Conservation (phyloP, 768 basidiomycete species). For the Mycena filopes region DNA sequence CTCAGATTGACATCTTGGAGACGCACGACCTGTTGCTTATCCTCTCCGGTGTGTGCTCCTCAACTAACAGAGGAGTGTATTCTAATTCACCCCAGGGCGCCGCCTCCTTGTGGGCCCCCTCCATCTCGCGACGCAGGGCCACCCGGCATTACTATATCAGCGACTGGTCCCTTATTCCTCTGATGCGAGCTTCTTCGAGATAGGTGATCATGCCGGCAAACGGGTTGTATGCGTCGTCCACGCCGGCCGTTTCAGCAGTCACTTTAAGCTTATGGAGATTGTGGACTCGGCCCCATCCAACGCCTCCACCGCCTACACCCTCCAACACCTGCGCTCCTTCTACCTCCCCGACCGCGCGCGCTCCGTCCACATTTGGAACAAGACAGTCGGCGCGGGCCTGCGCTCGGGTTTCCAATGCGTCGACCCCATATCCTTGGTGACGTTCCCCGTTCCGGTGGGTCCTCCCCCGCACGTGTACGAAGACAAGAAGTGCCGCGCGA, state of each 20-base stretch:
- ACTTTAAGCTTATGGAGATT: slow-evolving; percentile 29
- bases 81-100: slow-evolving; percentile 7
- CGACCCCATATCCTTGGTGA: slow-evolving; percentile 27
- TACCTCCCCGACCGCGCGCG: slow-evolving; percentile 32
- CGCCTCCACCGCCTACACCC: background rate
- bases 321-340: slow-evolving; percentile 27
- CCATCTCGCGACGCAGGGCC: slow-evolving; percentile 14
- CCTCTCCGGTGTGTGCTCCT: slow-evolving; percentile 20
- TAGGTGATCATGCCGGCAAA: slow-evolving; percentile 24
- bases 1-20: slow-evolving; percentile 30
- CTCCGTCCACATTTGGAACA: slow-evolving; percentile 33
- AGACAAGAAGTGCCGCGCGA: slow-evolving; percentile 26
- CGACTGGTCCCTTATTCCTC: slow-evolving; percentile 18
- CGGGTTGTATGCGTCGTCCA: slow-evolving; percentile 27
- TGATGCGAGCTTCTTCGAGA: slow-evolving; percentile 29
- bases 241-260: slow-evolving; percentile 27
- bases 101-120: slow-evolving; percentile 24
- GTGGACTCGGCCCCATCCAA: background rate
- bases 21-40: slow-evolving; percentile 23
- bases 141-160: slow-evolving; percentile 3
- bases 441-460: slow-evolving; percentile 29
- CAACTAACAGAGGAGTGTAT: too few species aligned
- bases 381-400: slow-evolving; percentile 25
- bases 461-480: slow-evolving; percentile 5
- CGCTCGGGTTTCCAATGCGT: slow-evolving; percentile 30